These are phyloP conservation scores for Blastobotrys ciferrii DNA, from an alignment of 1,139 yeast genomes.

Conservation along the genomic window DNA sequence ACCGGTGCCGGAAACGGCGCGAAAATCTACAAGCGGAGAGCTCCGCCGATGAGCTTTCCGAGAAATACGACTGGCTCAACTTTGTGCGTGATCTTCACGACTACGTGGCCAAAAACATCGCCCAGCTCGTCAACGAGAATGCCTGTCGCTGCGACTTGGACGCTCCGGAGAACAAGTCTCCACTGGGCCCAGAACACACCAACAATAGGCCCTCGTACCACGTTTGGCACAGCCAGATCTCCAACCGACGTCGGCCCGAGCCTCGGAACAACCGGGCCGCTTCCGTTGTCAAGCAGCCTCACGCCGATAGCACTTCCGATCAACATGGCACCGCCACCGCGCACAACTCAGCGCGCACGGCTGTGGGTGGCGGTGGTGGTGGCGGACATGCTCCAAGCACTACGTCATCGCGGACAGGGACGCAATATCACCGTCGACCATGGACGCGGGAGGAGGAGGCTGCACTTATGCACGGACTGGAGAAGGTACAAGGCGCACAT, in stretches of 20 bases:
- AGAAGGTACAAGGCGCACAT: constrained; percentile 75
- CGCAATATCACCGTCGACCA: constrained; percentile 48
- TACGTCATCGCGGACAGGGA: constrained; percentile 1
- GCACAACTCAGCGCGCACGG: background rate
- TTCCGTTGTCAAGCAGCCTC: too few relatives aligned
- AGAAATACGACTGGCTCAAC: constrained; percentile 70
- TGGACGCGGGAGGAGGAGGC: constrained; percentile 92
- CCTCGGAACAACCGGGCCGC: too few relatives aligned
- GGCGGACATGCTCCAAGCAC: background rate
- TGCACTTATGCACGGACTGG: constrained; percentile 78
- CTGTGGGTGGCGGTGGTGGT: background rate
- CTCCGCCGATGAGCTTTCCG: constrained; percentile 50
- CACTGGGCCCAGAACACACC: background rate
- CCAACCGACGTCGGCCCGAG: background rate
- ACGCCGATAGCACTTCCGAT: background rate
- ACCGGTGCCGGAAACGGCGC: constrained; percentile 66
- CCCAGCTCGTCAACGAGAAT: constrained; percentile 3
- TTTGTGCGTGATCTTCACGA: constrained; percentile 74
- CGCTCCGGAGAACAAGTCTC: background rate
- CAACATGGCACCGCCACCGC: constrained; percentile 8
- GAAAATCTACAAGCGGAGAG: constrained; percentile 53
- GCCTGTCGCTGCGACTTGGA: background rate
- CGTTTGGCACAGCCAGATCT: constrained; percentile 1
- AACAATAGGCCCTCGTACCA: constrained; percentile 7
- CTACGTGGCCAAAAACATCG: constrained; percentile 62